These are phyloP conservation scores for Talaromyces verruculosus DNA, from an alignment of 2,329 filamentous ascomycete species.

Conservation along the genomic window DNA sequence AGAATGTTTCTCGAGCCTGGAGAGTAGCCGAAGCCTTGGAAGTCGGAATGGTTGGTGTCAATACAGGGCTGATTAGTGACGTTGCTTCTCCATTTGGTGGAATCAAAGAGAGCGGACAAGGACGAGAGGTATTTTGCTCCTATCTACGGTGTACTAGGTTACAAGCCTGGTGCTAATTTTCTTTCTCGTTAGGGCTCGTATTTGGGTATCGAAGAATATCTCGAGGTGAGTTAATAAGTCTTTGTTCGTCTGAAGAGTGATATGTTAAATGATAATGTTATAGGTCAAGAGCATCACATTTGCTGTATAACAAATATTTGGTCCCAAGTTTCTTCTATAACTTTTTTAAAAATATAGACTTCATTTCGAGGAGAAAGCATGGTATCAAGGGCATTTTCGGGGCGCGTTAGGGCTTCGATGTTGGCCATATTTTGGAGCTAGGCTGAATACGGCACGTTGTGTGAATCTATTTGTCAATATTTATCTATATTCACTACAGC, in stretches of 20 bases:
- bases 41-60: conserved; percentile 59
- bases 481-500: no score
- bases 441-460: no score
- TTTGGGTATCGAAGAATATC: no score
- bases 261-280: background rate
- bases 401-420: background rate
- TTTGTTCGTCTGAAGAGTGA: background rate
- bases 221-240: no score
- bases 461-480: no score
- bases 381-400: background rate
- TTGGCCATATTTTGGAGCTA: no score
- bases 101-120: conserved; percentile 79
- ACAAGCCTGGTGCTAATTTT: no score
- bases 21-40: conserved; percentile 59
- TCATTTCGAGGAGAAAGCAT: background rate
- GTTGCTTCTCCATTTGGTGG: conserved; percentile 66
- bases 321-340: background rate
- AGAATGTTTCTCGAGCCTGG: conserved; percentile 58
- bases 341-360: background rate
- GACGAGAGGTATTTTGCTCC: conserved; percentile 58
- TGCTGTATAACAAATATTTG: background rate
- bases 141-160: no score
- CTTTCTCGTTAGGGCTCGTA: no score
- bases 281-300: background rate
- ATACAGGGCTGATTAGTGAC: conserved; percentile 65